Evolutionary conservation across 2,329 filamentous ascomycete genomes (phyloP), one percentile per base, ranked within the genome.

Genomic region (Chaetothyriales sp.): DNA sequence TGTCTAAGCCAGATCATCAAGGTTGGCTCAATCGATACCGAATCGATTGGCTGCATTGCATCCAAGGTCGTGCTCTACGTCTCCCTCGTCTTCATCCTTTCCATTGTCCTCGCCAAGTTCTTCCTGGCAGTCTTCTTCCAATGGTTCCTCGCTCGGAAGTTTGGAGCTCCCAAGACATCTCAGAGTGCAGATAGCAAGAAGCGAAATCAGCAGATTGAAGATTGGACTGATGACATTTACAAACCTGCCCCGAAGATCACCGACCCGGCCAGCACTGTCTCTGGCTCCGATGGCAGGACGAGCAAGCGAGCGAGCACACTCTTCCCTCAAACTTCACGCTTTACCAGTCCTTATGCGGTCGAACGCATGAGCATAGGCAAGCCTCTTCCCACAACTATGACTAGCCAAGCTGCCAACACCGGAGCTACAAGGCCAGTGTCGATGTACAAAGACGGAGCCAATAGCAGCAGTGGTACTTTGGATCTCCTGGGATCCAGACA

Each of bases 161-260:
- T 90, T 63, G 89, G 83, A 2, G 86, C 90, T 0, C 71, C 77
- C 46, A 95, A 86, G 68, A 94, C 90, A 0, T 90, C 86, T 2
- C 83, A 94, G 66, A 80, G 80, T 15, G 80, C 82, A 4, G 80
- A 92, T 65, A 79, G 82, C 57, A 88, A 90, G 65, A 84, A 89
- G 69, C 81, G 92, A 53, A 84, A 89, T 59, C 81, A 84, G 60
- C 88, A 96, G 69, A 98, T 98, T 57, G 92, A 98, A 66, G 90
- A 95, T 61, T 98, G 92, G 92, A 84, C 83, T 12, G 86, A 96
- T 57, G 92, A 98, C 63, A 98, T 98, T 61, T 96, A 98, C 67
- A 84, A 88, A 44, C 85, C 90, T 2, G 87, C 88, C 20, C 81
- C 84, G 50, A 84, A 88, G 58, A 74, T 95, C 56, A 78, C 83